Evolutionary conservation across 2,329 filamentous ascomycete species (phyloP), one percentile per base, ranked within the genome.

Genomic region (Aspergillus sclerotialis): DNA sequence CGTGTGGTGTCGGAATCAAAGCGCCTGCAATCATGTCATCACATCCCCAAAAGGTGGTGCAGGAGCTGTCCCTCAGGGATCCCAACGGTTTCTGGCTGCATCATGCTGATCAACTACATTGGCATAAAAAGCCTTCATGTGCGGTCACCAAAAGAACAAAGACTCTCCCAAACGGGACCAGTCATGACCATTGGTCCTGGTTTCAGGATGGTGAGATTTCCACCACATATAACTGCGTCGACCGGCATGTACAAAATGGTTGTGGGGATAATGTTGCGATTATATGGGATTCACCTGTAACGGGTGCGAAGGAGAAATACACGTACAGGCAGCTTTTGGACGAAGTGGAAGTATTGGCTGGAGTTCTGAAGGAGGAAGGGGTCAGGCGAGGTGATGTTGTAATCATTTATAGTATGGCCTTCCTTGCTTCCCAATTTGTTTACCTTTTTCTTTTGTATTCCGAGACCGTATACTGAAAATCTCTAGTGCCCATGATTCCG

Each of bases 401-500:
- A 5, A 72, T 95, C 43, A 76, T 95, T 17, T 96, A 95, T 61
- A 94, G 82, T 85, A 61, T 56, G 77, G 40, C 33, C 9, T 11
- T 61, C 18, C 14, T 26, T 25, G 27, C 13, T 30, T 10, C 15
- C 10, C 14, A n/a, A n/a, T 29, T 29, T 29, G 28, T 10, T 31
- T n/a, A 30, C 25, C 13, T 27, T 33, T 25, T 17, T 35, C 5
- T 28, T 27, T 27, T 24, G 23, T 3, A 24, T 24, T 24, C 23
- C 23, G 8, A 24, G 23, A 9, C 8, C 23, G 8, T 24, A 24
- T 24, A n/a, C n/a, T 24, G n/a, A n/a, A 10, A 12, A 27, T 7
- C 14, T n/a, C 15, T 43, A 86, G 82, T 95, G 89, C 89, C 89
- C 35, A 95, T 95, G 89, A 86, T 95, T 28, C 89, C 90, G 1